These are phyloP conservation scores for Chaetomium sp. DNA, from an alignment of 2,329 filamentous ascomycete genomes.

Conservation along the genomic window DNA sequence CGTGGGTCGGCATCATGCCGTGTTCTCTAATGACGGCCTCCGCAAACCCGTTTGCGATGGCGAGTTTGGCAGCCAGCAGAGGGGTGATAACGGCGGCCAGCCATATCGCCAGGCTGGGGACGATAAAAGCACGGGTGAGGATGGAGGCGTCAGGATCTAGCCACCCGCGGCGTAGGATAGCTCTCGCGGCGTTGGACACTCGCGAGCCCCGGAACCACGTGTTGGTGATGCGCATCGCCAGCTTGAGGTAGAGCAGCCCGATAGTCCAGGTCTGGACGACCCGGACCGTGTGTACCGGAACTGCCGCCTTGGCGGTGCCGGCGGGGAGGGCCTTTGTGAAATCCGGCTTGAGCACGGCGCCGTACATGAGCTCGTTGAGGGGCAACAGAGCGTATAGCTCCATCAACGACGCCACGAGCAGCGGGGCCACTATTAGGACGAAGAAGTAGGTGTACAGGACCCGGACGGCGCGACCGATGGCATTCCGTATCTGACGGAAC, in stretches of 20 bases:
- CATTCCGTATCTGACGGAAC: constrained; percentile 37
- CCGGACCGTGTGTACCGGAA: constrained; percentile 69
- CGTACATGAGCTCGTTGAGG: constrained; percentile 74
- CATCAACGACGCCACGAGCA: constrained; percentile 75
- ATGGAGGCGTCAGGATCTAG: constrained; percentile 75
- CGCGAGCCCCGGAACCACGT: constrained; percentile 69
- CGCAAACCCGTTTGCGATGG: constrained; percentile 46
- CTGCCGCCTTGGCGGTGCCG: constrained; percentile 37
- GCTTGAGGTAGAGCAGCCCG: constrained; percentile 85
- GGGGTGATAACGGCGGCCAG: constrained; percentile 65
- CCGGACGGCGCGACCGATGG: constrained; percentile 42
- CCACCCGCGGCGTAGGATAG: constrained; percentile 74
- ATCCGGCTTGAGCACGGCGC: constrained; percentile 35
- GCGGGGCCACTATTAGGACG: constrained; percentile 77
- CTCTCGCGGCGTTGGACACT: constrained; percentile 72
- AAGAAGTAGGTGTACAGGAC: constrained; percentile 75
- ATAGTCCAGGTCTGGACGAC: constrained; percentile 94
- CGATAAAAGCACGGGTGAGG: constrained; percentile 82
- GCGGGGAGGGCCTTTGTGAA: constrained; percentile 37
- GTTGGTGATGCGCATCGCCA: constrained; percentile 69
- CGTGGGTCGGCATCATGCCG: constrained; percentile 23
- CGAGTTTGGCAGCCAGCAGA: constrained; percentile 56
- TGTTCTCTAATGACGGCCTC: constrained; percentile 20
- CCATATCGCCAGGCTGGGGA: constrained; percentile 70
- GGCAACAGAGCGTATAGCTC: constrained; percentile 90